Evolutionary conservation across 345 rosid genomes (phyloP), one percentile per base, ranked within the genome.

Genomic region (Arabidopsis suecica): DNA sequence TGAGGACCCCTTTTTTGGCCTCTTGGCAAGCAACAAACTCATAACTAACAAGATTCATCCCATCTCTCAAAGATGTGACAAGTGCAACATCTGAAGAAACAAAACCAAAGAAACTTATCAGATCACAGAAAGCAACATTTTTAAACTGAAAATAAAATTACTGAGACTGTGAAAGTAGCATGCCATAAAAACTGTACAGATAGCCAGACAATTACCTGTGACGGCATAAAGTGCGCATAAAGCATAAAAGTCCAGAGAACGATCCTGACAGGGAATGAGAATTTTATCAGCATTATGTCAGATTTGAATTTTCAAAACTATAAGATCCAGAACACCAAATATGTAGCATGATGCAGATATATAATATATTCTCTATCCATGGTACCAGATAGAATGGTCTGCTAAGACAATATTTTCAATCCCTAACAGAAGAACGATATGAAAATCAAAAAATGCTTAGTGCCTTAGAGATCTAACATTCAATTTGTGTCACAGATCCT

Each of bases 11-110:
- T 77, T 93, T 96, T 86, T 96, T 96, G 9, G 86, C 82, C 58
- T 86, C 98, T 85, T 96, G 99, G 85, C 99, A 96, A 53, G 99
- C 97, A 65, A 96, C 99, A 82, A 96, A 96, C 79, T 96, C 99
- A 65, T 93, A 96, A 76, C 98, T 95, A 70, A 95, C 99, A 77
- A 95, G 98, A 84, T 95, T 95, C 99, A 95, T 95, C 74, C 99
- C 99, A 78, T 95, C 99, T 85, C 99, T 87, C 85, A 95, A 72
- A 74, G 99, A 95, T 55, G 99, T 92, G 44, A 95, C 99, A 22
- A 95, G 97, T 61, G 98, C 94, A 62, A 95, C 91, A 87, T 95
- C 99, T 95, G 90, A 73, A 71, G 37, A 74, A 74, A 32, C 33
- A 42, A 36, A 44, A 54, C 38, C 62, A 10, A 77, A 32, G 62